Evolutionary conservation across 768 basidiomycete genomes (phyloP).

Genomic region (Boletus coccyginus): DNA sequence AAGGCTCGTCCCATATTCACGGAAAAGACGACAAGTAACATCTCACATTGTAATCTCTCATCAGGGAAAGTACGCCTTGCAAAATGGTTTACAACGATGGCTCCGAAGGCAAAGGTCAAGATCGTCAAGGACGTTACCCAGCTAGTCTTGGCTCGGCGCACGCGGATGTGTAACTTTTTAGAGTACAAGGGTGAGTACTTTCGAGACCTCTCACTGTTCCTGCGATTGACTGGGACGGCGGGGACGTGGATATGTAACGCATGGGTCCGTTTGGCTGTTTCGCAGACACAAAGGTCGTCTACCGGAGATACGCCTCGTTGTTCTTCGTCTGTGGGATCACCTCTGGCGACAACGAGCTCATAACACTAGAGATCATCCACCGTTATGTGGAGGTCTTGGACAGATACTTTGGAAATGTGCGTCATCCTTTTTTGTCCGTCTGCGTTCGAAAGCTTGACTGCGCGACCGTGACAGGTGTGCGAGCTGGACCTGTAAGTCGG

Average conservation of each 20-base stretch:
- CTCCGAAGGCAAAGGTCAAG: conserved; percentile 79
- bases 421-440: conserved; percentile 7
- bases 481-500: conserved; percentile 83
- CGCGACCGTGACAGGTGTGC: conserved; percentile 55
- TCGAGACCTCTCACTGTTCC: no score
- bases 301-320: conserved; percentile 91
- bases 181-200: conserved; percentile 84
- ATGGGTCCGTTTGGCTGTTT: background rate
- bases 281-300: conserved; percentile 82
- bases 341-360: conserved; percentile 84
- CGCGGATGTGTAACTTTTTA: conserved; percentile 92
- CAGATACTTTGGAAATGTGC: conserved; percentile 50
- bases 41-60: conserved; percentile 11
- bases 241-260: background rate
- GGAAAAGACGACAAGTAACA: background rate
- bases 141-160: conserved; percentile 82
- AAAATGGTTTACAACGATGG: conserved; percentile 92
- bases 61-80: conserved; percentile 89
- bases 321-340: conserved; percentile 93
- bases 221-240: background rate
- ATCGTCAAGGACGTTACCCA: conserved; percentile 96
- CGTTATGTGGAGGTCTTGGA: conserved; percentile 90
- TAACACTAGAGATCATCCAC: conserved; percentile 90
- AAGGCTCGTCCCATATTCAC: conserved; percentile 52
- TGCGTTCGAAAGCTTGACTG: background rate